Evolutionary conservation across 129 eudicot genomes (phyloP).

Genomic region (Calendula officinalis): DNA sequence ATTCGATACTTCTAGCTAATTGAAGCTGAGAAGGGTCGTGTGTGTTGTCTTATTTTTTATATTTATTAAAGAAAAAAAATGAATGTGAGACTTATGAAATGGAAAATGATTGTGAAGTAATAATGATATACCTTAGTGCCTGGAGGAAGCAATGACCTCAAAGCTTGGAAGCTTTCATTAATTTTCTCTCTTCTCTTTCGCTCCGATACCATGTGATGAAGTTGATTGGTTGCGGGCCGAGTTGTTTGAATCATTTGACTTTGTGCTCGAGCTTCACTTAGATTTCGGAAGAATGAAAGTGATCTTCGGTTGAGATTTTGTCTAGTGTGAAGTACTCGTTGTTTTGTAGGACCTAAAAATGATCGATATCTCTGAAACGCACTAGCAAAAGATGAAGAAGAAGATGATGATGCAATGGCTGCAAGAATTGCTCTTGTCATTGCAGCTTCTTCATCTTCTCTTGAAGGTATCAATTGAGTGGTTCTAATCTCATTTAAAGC

Average conservation of each 20-base stretch:
- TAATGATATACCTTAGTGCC: constrained; percentile 58
- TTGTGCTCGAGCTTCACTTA: constrained; percentile 34
- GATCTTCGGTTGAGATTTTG: constrained; percentile 49
- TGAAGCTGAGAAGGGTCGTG: no score
- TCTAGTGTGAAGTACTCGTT: constrained; percentile 19
- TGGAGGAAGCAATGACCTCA: constrained; percentile 80
- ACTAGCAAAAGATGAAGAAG: constrained; percentile 31
- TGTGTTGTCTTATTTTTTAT: no score
- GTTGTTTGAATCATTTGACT: constrained; percentile 25
- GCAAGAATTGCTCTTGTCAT: constrained; percentile 66
- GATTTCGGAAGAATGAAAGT: constrained; percentile 40
- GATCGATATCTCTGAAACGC: constrained; percentile 54
- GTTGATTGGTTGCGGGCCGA: constrained; percentile 45
- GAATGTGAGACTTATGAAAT: background rate
- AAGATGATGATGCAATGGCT: constrained; percentile 47
- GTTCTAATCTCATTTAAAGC: constrained; percentile 37
- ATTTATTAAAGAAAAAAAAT: no score
- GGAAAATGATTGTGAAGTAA: background rate
- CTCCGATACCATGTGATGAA: constrained; percentile 80
- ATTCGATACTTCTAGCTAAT: background rate
- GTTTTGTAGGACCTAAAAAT: constrained; percentile 28
- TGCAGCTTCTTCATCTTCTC: constrained; percentile 62
- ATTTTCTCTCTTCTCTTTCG: constrained; percentile 68
- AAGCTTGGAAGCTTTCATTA: constrained; percentile 72
- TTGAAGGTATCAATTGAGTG: constrained; percentile 41